phyloP scores from a whole-genome alignment of 305 asterid genomes.

The Fraxinus latifolia region DNA sequence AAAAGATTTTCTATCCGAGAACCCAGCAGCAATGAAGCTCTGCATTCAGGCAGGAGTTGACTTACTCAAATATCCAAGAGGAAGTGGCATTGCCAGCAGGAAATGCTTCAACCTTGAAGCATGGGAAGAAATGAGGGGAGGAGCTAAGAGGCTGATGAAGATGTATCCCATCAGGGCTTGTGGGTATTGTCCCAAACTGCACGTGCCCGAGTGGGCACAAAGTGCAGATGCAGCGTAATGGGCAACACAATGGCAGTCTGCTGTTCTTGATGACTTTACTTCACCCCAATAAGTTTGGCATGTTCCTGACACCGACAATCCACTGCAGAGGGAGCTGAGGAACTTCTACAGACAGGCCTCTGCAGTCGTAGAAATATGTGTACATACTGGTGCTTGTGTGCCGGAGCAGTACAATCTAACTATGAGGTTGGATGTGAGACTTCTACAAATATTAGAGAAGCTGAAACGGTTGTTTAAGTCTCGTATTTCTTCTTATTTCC shows the following conservation, averaged over 20 bases:
- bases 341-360: slow-evolving; percentile 92
- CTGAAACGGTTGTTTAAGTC: slow-evolving; percentile 79
- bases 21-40: slow-evolving; percentile 86
- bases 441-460: slow-evolving; percentile 65
- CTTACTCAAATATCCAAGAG: slow-evolving; percentile 70
- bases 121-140: slow-evolving; percentile 88
- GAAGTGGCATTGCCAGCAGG: slow-evolving; percentile 61
- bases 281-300: slow-evolving; percentile 93
- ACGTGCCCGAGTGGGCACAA: slow-evolving; percentile 81
- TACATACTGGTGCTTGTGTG: slow-evolving; percentile 76
- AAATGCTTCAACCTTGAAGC: slow-evolving; percentile 49
- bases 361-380: slow-evolving; percentile 76
- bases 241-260: slow-evolving; percentile 92
- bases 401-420: slow-evolving; percentile 81
- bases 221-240: slow-evolving; percentile 93
- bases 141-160: slow-evolving; percentile 70
- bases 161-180: slow-evolving; percentile 69
- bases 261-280: slow-evolving; percentile 69
- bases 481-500: not conserved
- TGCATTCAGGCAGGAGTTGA: slow-evolving; percentile 97
- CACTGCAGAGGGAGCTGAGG: slow-evolving; percentile 64
- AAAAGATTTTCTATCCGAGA: slow-evolving; percentile 78
- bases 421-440: slow-evolving; percentile 93
- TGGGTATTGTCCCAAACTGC: slow-evolving; percentile 90
- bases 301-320: slow-evolving; percentile 51